Conservation (phyloP, 148 eudicot species). For the Rhododendron vialii region DNA sequence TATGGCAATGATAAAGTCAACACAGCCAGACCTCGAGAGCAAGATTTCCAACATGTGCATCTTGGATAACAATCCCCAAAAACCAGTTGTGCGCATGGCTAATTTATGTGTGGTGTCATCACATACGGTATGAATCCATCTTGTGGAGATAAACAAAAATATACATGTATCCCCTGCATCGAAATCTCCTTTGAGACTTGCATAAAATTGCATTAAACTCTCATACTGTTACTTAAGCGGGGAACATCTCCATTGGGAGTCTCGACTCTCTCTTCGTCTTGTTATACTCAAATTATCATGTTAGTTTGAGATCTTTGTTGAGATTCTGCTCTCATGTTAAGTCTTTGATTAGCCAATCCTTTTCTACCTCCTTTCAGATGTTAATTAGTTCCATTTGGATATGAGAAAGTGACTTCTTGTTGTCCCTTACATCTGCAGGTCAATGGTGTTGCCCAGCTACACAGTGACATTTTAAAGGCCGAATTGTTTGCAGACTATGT, state of each 20-base stretch:
- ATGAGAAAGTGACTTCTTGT: neutral
- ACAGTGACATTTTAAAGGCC: conserved; percentile 86
- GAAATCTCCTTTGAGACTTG: neutral
- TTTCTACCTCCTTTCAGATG: neutral
- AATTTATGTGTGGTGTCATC: conserved; percentile 94
- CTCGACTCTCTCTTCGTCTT: neutral
- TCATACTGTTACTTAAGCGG: neutral
- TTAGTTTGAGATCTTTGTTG: neutral
- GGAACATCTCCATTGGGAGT: neutral
- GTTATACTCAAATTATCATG: neutral
- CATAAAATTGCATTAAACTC: neutral
- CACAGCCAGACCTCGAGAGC: conserved; percentile 69
- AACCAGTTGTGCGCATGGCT: conserved; percentile 97
- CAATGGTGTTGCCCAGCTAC: conserved; percentile 97
- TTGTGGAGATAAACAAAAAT: neutral
- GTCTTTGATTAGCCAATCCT: neutral
- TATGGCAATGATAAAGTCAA: conserved; percentile 59
- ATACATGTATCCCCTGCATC: neutral
- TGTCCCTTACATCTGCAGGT: conserved; percentile 51
- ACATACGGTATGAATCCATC: conserved; percentile 72
- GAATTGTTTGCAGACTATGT: conserved; percentile 95
- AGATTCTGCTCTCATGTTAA: neutral
- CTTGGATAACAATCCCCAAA: conserved; percentile 80
- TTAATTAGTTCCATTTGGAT: neutral
- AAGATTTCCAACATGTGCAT: conserved; percentile 63